Conservation (phyloP, 331 rosid species). For the Pyrus hybrid region DNA sequence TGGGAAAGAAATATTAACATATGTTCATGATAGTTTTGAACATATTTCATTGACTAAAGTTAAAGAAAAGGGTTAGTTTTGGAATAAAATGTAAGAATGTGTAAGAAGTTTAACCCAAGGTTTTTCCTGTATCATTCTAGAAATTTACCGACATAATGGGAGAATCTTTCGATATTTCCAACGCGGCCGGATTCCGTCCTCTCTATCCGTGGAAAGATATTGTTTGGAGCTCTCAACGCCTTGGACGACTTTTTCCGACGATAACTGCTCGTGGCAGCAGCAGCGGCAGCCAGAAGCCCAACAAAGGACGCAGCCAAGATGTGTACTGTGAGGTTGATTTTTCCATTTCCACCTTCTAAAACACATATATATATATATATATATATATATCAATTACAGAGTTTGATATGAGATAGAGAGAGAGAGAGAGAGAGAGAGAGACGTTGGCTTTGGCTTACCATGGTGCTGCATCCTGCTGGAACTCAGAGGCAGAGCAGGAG, state of each 20-base stretch:
- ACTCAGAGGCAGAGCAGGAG: background rate
- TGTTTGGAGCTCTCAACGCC: background rate
- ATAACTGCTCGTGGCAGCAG: slow-evolving; percentile 9
- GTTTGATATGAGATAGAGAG: background rate
- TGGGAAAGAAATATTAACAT: too few relatives aligned
- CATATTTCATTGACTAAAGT: background rate
- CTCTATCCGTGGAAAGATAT: slow-evolving; percentile 24
- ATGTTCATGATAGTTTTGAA: background rate
- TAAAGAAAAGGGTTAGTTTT: too few relatives aligned
- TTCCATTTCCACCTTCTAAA: slow-evolving; percentile 27
- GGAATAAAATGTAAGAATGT: background rate
- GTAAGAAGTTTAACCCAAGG: background rate
- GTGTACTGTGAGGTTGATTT: slow-evolving; percentile 4
- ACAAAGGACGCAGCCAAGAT: slow-evolving; percentile 30
- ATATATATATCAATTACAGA: background rate
- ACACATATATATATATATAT: too few relatives aligned
- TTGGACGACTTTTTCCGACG: slow-evolving; percentile 4
- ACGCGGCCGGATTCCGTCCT: slow-evolving; percentile 51
- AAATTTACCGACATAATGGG: slow-evolving; percentile 62
- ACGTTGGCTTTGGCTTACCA: background rate
- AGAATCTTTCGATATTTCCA: slow-evolving; percentile 48
- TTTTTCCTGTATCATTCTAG: background rate
- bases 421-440: background rate
- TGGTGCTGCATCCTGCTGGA: background rate
- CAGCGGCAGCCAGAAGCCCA: slow-evolving; percentile 19